Evolutionary conservation across 2,329 filamentous ascomycete genomes (phyloP), one percentile per base, ranked within the genome.

Genomic region (Aplosporella prunicola): DNA sequence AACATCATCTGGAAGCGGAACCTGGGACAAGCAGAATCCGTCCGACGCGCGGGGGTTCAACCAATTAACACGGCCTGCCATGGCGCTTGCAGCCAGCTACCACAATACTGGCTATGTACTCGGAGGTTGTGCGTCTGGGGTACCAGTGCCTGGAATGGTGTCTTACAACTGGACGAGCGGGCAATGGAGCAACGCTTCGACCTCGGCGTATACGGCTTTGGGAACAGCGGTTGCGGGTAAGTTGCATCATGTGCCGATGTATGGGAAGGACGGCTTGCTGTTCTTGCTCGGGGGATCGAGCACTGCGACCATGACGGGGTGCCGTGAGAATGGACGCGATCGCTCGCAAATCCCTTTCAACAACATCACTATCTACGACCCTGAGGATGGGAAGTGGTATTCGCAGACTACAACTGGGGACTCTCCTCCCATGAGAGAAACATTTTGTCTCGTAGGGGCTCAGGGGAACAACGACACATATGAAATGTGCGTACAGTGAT

Each of bases 31-130:
- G 7, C 15, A 22, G 3, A 11, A 22, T 10, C 18, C 26, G 13
- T 20, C 17, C 9, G n/a, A n/a, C n/a, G n/a, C n/a, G n/a, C n/a
- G n/a, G n/a, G 13, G 11, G 9, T 38, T 38, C 35, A 38, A 31
- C 20, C 13, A 25, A 14, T 18, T 32, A 3, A 38, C 35, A 2
- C 27, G 35, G 2, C 27, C 27, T 1, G 10, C 35, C 2, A 17
- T 18, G 5, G 35, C 13, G 7, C 16, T 24, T 20, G n/a, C 23
- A 11, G 35, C 26, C 1, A 3, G n/a, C 1, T 18, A 17, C n/a
- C 9, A 11, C 8, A 16, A 16, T 10, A 33, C 23, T 4, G 36
- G 36, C 2, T 27, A 16, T 13, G 20, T 18, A 9, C 20, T 39
- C 14, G 35, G 35, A 5, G 35, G 35, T 8, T 17, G 16, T 11